Evolutionary conservation across 495 filamentous ascomycete species (phyloP), one percentile per base, ranked within the genome.

Genomic region (Xylaria sp.): DNA sequence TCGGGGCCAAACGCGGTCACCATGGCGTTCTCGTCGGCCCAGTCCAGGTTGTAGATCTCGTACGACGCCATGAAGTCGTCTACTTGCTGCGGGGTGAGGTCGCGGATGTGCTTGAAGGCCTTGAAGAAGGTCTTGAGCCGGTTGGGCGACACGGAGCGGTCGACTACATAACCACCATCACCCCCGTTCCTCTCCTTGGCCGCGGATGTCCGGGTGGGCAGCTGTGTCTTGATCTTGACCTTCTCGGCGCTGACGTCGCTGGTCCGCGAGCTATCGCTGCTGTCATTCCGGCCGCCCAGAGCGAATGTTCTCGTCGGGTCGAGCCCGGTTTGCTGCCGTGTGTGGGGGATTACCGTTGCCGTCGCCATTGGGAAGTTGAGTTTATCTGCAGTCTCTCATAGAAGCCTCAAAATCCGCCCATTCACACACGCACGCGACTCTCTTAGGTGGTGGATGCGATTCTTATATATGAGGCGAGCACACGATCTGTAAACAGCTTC

Each of bases 1-100:
- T 87, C 79, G 14, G 85, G 82, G 6, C 88, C 88, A n/a, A 90
- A 81, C 5, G 78, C 81, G 63, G 85, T 82, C 53, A 84, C 78
- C 88, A 90, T 90, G 69, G 86, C 81, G 55, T 84, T 77, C 72
- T 88, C 85, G 74, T 90, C 82, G 52, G 83, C 84, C 88, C 88
- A 90, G 76, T 90, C 88, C 9, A 90, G 81, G 74, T 89, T 89
- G 80, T 90, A 90, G 73, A 90, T 90, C 74, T 89, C 82, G 72
- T 90, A 90, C 14, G 88, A 90, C 8, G 86, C 85, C 88, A 90
- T 90, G 80, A 89, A 90, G 73, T 88, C 86, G 69, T 89, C 87
- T 14, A 90, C 87, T 74, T 90, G 80, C 76, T 88, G 82, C 17
- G 85, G 86, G 5, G 82, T 90, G 50, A 90, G 79, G 76, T 88